Evolutionary conservation across 768 basidiomycete genomes (phyloP).

Genomic region (Mycena kentingensis): DNA sequence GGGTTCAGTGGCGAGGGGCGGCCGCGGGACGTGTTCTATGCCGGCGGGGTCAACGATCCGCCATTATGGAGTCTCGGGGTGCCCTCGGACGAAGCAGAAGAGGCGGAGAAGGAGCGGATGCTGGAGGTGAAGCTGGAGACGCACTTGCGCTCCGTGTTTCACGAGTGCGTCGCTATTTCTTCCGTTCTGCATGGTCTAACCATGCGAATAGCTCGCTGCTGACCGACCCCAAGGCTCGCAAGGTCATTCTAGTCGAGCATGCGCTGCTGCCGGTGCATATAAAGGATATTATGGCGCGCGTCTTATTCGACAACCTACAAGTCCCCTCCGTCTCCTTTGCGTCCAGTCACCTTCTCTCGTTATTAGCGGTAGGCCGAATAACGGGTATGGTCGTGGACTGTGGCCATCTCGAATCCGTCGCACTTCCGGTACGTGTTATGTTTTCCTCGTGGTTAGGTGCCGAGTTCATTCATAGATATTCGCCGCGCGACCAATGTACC

Average conservation of each 20-base stretch:
- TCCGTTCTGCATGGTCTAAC: constrained; percentile 19
- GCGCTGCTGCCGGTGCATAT: constrained; percentile 83
- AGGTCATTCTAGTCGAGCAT: constrained; percentile 91
- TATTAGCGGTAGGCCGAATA: constrained; percentile 84
- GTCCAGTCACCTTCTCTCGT: constrained; percentile 80
- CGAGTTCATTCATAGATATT: constrained; percentile 63
- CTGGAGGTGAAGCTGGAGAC: constrained; percentile 70
- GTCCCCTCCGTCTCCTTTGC: constrained; percentile 95
- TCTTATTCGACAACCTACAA: constrained; percentile 89
- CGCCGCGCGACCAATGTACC: constrained; percentile 83
- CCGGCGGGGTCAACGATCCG: constrained; percentile 42
- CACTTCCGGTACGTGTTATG: constrained; percentile 71
- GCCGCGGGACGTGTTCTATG: constrained; percentile 84
- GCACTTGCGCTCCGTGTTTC: constrained; percentile 76
- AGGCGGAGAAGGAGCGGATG: constrained; percentile 73
- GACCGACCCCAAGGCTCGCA: constrained; percentile 93
- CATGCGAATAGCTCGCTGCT: constrained; percentile 70
- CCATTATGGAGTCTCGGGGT: constrained; percentile 65
- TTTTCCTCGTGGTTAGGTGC: not conserved
- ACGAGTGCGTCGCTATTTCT: constrained; percentile 59
- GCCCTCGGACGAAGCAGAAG: constrained; percentile 52
- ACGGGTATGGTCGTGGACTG: constrained; percentile 94
- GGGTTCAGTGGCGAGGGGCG: constrained; percentile 96
- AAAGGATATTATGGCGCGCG: constrained; percentile 84
- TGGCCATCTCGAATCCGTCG: constrained; percentile 88